These are phyloP conservation scores for Hypoxylon sp. DNA, from an alignment of 2,329 filamentous ascomycete species.

Conservation along the genomic window DNA sequence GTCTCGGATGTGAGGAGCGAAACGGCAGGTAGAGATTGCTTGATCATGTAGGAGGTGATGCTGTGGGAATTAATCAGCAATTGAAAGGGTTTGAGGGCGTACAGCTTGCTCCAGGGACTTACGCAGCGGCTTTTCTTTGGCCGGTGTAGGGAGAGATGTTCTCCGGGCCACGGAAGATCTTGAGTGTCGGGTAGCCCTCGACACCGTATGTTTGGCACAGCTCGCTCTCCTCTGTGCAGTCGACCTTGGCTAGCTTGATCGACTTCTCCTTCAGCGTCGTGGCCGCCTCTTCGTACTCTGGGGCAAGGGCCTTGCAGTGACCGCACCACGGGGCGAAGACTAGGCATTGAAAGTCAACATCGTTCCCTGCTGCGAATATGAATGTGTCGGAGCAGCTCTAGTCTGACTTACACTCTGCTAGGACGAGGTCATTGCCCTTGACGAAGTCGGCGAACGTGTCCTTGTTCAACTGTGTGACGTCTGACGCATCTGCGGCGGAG, in stretches of 20 bases:
- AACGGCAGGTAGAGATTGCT: conserved; percentile 94
- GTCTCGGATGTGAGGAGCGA: conserved; percentile 82
- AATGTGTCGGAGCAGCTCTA: background rate
- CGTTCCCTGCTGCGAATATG: background rate
- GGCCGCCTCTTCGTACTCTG: conserved; percentile 88
- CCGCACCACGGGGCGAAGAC: conserved; percentile 97
- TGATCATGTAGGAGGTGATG: conserved; percentile 91
- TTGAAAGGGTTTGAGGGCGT: background rate
- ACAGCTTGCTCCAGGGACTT: conserved; percentile 47
- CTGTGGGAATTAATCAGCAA: conserved; percentile 46
- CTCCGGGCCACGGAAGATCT: conserved; percentile 94
- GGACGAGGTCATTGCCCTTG: conserved; percentile 83
- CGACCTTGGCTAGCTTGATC: conserved; percentile 84
- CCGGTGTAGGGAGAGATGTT: conserved; percentile 84
- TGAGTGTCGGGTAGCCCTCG: conserved; percentile 97
- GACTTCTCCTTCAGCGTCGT: conserved; percentile 87
- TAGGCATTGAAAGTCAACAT: conserved; percentile 52
- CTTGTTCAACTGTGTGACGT: conserved; percentile 84
- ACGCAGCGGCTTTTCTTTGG: conserved; percentile 84
- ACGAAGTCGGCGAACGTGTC: conserved; percentile 90
- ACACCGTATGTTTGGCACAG: conserved; percentile 91
- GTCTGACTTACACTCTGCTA: conserved; percentile 82
- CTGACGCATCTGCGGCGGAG: conserved; percentile 73
- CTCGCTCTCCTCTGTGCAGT: conserved; percentile 93
- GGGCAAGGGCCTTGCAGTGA: conserved; percentile 97